A percentile compares a stretch with the other conserved stretches of the same genome.
Conservation (phyloP, 495 filamentous ascomycete genomes). For the Xylaria grammica region DNA sequence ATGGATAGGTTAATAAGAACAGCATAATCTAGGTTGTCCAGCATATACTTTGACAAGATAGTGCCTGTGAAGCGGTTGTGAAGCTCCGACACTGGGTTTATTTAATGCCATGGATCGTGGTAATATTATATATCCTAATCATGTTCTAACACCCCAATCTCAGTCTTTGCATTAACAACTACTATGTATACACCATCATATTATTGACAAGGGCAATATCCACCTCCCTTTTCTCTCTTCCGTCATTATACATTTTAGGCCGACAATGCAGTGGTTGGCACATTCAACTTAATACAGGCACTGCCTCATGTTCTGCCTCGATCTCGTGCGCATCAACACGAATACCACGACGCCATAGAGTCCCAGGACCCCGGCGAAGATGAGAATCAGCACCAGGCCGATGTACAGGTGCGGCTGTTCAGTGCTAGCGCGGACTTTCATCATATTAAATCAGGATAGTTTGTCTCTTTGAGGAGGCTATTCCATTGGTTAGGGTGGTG, state of each 20-base stretch:
- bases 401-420: slow-evolving; percentile 88
- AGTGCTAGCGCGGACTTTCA: slow-evolving; percentile 78
- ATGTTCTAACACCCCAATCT: background rate
- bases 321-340: slow-evolving; percentile 49
- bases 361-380: slow-evolving; percentile 13
- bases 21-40: slow-evolving; percentile 20
- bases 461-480: background rate
- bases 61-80: no score
- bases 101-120: background rate
- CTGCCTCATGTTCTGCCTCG: slow-evolving; percentile 38
- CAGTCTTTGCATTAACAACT: background rate
- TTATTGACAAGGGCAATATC: no score
- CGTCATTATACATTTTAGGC: background rate
- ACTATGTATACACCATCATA: no score
- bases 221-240: no score
- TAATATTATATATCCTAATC: background rate
- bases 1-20: slow-evolving; percentile 35
- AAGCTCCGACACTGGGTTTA: background rate
- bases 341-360: slow-evolving; percentile 63
- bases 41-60: slow-evolving; percentile 1
- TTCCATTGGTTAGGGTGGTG: background rate
- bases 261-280: background rate
- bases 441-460: background rate
- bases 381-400: slow-evolving; percentile 60
- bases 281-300: slow-evolving; percentile 35